Evolutionary conservation across 139 green algal genomes (phyloP).

Genomic region (Tetradesmus lagerheimii): DNA sequence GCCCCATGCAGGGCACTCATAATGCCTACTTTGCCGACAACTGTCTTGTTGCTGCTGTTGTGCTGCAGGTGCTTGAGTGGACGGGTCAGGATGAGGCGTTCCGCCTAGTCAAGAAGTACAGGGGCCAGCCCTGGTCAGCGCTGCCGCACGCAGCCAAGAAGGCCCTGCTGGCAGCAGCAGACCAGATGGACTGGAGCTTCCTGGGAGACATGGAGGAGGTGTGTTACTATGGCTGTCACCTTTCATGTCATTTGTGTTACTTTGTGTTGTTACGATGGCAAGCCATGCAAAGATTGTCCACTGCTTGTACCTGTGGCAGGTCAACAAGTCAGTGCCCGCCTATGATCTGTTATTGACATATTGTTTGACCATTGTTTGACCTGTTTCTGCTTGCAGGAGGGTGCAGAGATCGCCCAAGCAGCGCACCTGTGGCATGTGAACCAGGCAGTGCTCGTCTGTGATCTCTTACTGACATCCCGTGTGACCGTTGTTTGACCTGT

Average conservation of each 20-base stretch:
- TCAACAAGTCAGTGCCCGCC: not conserved
- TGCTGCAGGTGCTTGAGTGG: slow-evolving; percentile 32
- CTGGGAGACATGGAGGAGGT: slow-evolving; percentile 31
- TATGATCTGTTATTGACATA: too few relatives aligned
- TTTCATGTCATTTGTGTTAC: not conserved
- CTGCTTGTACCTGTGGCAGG: not conserved
- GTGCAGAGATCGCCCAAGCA: not conserved
- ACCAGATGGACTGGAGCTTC: slow-evolving; percentile 49
- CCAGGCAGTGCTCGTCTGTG: slow-evolving; percentile 7
- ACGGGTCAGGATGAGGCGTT: slow-evolving; percentile 21
- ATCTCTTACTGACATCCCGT: too few relatives aligned
- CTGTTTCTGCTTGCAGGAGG: not conserved
- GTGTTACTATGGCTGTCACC: not conserved
- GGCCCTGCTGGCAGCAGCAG: slow-evolving; percentile 32
- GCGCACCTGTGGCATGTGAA: slow-evolving; percentile 36
- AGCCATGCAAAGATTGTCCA: not conserved
- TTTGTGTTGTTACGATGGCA: too few relatives aligned
- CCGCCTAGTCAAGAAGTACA: not conserved
- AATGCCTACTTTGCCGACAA: too few relatives aligned
- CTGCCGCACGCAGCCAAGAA: slow-evolving; percentile 40
- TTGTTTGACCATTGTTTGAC: not conserved
- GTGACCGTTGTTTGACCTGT: too few relatives aligned
- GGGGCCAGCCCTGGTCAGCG: slow-evolving; percentile 3
- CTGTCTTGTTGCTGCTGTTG: not conserved
- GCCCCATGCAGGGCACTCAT: too few relatives aligned